Evolutionary conservation across 371 early-diverging fungal species (phyloP).

Genomic region (Apophysomyces variabilis): DNA sequence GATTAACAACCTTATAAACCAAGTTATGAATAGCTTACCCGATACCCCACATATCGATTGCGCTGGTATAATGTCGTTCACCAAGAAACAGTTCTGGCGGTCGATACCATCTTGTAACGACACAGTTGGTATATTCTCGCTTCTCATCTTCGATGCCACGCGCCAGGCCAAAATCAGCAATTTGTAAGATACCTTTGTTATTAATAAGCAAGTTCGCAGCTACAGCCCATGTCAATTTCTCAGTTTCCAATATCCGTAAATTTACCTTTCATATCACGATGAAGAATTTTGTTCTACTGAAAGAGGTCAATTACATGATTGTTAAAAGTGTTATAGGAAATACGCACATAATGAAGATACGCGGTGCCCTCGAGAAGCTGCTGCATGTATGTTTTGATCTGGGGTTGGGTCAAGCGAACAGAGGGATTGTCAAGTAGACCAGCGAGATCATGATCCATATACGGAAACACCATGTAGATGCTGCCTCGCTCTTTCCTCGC

Average conservation of each 20-base stretch:
- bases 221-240: slow-evolving; percentile 23
- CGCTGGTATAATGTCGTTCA: slow-evolving; percentile 78
- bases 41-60: slow-evolving; percentile 98
- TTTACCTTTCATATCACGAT: slow-evolving; percentile 89
- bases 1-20: background rate
- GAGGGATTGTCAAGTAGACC: slow-evolving; percentile 82
- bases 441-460: slow-evolving; percentile 94
- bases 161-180: slow-evolving; percentile 96
- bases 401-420: slow-evolving; percentile 66
- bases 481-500: slow-evolving; percentile 51
- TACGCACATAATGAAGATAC: slow-evolving; percentile 78
- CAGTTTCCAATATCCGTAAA: background rate
- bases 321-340: background rate
- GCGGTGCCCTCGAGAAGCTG: slow-evolving; percentile 87
- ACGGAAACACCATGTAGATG: slow-evolving; percentile 94
- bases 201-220: slow-evolving; percentile 92
- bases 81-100: slow-evolving; percentile 97
- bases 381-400: slow-evolving; percentile 80
- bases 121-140: slow-evolving; percentile 84
- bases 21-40: slow-evolving; percentile 66
- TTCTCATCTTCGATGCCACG: slow-evolving; percentile 67
- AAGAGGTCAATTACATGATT: background rate
- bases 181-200: slow-evolving; percentile 78
- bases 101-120: slow-evolving; percentile 98
- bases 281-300: slow-evolving; percentile 76